phyloP scores from a whole-genome alignment of 1,139 yeast species.

The Hyphopichia pseudoburtonii region DNA sequence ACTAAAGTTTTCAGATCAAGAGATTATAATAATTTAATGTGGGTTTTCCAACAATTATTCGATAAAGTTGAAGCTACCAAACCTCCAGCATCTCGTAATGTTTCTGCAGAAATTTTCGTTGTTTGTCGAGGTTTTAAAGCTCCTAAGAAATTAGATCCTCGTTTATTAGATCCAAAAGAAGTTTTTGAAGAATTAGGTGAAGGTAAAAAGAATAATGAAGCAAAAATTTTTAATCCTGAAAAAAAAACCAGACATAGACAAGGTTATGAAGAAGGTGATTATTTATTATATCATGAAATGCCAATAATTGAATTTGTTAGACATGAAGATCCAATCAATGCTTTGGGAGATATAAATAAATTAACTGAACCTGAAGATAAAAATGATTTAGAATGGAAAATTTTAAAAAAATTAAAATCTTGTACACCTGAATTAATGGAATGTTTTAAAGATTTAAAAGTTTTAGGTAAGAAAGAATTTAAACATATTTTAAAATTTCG shows the following conservation, averaged over 20 bases:
- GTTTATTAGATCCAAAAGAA: constrained; percentile 85
- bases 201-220: constrained; percentile 79
- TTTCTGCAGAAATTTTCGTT: constrained; percentile 97
- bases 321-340: constrained; percentile 79
- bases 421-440: constrained; percentile 77
- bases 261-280: constrained; percentile 96
- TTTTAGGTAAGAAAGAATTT: constrained; percentile 91
- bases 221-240: constrained; percentile 92
- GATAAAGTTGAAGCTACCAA: constrained; percentile 97
- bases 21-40: constrained; percentile 93
- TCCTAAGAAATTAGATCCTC: constrained; percentile 91
- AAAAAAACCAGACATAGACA: constrained; percentile 86
- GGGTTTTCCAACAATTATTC: constrained; percentile 96
- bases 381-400: constrained; percentile 70
- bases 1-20: constrained; percentile 96
- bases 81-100: constrained; percentile 98
- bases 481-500: constrained; percentile 84
- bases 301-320: constrained; percentile 76
- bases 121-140: constrained; percentile 96
- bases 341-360: constrained; percentile 70
- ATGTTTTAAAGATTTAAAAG: constrained; percentile 88
- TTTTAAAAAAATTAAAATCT: constrained; percentile 66
- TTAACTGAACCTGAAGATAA: constrained; percentile 54
- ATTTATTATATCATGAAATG: constrained; percentile 70
- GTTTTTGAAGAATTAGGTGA: constrained; percentile 91